These are phyloP conservation scores for Lotus japonicus DNA, from an alignment of 306 rosid genomes.

Conservation along the genomic window DNA sequence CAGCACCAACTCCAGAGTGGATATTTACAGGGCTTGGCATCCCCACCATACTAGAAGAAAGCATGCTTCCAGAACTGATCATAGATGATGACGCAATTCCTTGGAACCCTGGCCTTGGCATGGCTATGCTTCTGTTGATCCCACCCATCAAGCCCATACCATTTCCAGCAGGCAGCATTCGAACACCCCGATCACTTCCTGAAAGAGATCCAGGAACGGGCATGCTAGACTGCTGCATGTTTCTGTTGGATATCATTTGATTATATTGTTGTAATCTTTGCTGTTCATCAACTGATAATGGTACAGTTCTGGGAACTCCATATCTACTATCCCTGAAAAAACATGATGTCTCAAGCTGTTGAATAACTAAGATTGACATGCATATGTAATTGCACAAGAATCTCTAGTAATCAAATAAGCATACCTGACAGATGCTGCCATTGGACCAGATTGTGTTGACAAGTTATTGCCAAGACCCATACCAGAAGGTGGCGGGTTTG, in stretches of 20 bases:
- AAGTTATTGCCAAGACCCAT: constrained; percentile 55
- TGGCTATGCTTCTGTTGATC: constrained; percentile 64
- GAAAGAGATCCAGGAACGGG: constrained; percentile 60
- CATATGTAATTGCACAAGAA: background rate
- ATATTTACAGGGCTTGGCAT: constrained; percentile 73
- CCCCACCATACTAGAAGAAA: constrained; percentile 75
- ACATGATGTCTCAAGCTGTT: background rate
- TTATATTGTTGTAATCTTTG: constrained; percentile 81
- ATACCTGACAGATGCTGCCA: constrained; percentile 58
- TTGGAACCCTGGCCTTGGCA: constrained; percentile 81
- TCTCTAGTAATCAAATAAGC: constrained; percentile 10
- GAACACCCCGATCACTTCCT: constrained; percentile 86
- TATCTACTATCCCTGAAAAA: constrained; percentile 68
- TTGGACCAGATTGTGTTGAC: constrained; percentile 55
- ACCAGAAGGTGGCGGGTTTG: constrained; percentile 72
- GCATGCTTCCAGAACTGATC: constrained; percentile 69
- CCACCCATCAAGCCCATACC: constrained; percentile 83
- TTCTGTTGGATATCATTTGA: constrained; percentile 70
- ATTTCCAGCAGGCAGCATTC: constrained; percentile 76
- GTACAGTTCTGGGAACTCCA: constrained; percentile 58
- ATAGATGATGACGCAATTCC: constrained; percentile 70
- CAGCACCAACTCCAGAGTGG: constrained; percentile 77
- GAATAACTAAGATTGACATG: background rate
- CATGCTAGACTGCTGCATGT: constrained; percentile 62
- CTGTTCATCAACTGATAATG: constrained; percentile 87